These are phyloP conservation scores for Colletotrichum endophyticum DNA, from an alignment of 2,329 filamentous ascomycete genomes.

Conservation along the genomic window DNA sequence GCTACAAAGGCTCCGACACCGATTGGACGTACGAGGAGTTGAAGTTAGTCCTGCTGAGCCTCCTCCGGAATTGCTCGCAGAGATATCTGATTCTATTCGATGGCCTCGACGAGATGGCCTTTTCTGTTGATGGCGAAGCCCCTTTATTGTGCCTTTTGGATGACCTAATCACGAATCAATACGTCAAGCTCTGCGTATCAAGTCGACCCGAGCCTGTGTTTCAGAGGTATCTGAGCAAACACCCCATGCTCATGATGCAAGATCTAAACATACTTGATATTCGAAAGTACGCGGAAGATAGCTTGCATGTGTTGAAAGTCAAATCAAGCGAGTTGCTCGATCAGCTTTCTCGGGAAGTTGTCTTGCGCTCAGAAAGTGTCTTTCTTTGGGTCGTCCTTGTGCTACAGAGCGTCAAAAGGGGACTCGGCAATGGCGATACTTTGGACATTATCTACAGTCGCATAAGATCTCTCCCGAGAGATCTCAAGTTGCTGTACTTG, in stretches of 20 bases:
- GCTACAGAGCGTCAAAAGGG: not conserved
- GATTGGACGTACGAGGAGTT: not conserved
- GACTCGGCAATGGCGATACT: not conserved
- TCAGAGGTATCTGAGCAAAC: not conserved
- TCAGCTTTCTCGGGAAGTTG: not conserved
- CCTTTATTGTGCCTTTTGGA: accelerated
- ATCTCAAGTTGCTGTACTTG: not conserved
- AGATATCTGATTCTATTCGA: not conserved
- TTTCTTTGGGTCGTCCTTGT: not conserved
- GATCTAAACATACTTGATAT: not conserved
- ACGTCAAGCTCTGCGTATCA: not conserved
- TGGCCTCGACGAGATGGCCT: not conserved
- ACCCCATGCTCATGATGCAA: not conserved
- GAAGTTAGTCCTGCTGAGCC: not conserved
- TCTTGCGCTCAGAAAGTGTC: not conserved
- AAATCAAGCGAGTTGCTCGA: accelerated
- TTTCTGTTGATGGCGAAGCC: not conserved
- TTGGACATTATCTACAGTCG: not conserved
- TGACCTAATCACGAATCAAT: not conserved
- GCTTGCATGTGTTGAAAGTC: not conserved
- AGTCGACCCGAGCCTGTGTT: not conserved
- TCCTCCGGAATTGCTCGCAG: not conserved
- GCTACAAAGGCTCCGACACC: not conserved
- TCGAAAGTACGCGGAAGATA: not conserved
- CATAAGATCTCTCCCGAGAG: not conserved